A percentile compares a stretch with the other conserved stretches of the same genome.
phyloP scores from a whole-genome alignment of 129 eudicot species.

The Lactuca sativa region DNA sequence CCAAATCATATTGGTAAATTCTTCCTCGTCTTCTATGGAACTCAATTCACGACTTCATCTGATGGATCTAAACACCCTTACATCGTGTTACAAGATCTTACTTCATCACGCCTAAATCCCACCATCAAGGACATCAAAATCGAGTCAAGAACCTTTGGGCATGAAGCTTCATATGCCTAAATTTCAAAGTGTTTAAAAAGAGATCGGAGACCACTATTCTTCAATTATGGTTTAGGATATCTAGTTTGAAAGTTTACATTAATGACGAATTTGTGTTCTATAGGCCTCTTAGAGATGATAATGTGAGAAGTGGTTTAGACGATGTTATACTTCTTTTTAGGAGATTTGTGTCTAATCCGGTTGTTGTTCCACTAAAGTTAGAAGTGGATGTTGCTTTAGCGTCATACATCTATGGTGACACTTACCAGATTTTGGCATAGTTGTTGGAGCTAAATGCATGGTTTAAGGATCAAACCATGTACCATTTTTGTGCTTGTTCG shows the following conservation, averaged over 20 bases:
- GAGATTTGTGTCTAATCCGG: constrained; percentile 47
- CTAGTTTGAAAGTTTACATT: constrained; percentile 57
- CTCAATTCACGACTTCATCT: constrained; percentile 63
- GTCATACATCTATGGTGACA: constrained; percentile 59
- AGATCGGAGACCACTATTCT: constrained; percentile 60
- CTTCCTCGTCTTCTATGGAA: constrained; percentile 70
- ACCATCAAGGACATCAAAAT: constrained; percentile 78
- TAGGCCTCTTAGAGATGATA: constrained; percentile 52
- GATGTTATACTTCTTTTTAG: constrained; percentile 48
- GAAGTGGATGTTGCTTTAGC: constrained; percentile 48
- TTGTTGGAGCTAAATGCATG: constrained; percentile 77
- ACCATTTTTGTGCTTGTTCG: constrained; percentile 75
- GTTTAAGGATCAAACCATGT: constrained; percentile 80
- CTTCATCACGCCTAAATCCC: constrained; percentile 42
- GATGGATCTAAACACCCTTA: constrained; percentile 68
- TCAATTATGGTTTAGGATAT: constrained; percentile 64
- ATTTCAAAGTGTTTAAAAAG: constrained; percentile 58
- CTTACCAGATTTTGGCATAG: constrained; percentile 67
- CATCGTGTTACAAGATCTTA: constrained; percentile 66
- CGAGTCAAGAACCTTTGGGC: constrained; percentile 80
- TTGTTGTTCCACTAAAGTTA: constrained; percentile 8
- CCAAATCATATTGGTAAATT: constrained; percentile 51
- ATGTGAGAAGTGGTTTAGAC: constrained; percentile 38
- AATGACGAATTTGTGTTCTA: constrained; percentile 51
- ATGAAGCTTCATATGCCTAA: constrained; percentile 56